Conservation (phyloP, 371 early-diverging fungal genomes). For the Actinomucor elegans region DNA sequence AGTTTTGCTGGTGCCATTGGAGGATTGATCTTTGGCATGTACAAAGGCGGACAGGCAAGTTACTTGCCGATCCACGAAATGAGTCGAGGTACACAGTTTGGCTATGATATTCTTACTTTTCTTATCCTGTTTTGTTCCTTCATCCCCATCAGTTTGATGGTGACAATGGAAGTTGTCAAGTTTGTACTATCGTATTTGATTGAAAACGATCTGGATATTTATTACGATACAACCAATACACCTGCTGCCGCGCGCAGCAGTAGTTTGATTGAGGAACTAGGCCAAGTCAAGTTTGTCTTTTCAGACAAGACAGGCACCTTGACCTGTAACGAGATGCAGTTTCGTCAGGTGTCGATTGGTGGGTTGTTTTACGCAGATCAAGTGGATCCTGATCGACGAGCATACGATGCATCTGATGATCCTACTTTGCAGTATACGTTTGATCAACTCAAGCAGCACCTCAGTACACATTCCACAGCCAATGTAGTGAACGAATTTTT, state of each 20-base stretch:
- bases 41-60: constrained; percentile 18
- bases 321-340: constrained; percentile 72
- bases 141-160: constrained; percentile 82
- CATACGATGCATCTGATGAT: constrained; percentile 25
- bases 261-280: constrained; percentile 85
- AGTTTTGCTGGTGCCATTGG: constrained; percentile 78
- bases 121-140: constrained; percentile 81
- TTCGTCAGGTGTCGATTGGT: constrained; percentile 62
- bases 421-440: constrained; percentile 59
- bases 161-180: constrained; percentile 78
- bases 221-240: constrained; percentile 62
- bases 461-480: constrained; percentile 51
- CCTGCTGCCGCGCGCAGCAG: constrained; percentile 75
- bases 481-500: constrained; percentile 60
- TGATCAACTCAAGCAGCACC: constrained; percentile 54
- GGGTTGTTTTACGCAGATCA: constrained; percentile 50
- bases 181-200: constrained; percentile 64
- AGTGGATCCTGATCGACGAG: constrained; percentile 17
- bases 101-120: constrained; percentile 72
- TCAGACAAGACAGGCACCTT: constrained; percentile 93
- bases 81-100: constrained; percentile 37
- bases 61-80: constrained; percentile 25
- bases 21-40: constrained; percentile 50
- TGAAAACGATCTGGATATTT: constrained; percentile 66
- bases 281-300: constrained; percentile 92